Base-by-base conservation (phyloP, 495 filamentous ascomycete genomes). In the Terfezia claveryi region DNA sequence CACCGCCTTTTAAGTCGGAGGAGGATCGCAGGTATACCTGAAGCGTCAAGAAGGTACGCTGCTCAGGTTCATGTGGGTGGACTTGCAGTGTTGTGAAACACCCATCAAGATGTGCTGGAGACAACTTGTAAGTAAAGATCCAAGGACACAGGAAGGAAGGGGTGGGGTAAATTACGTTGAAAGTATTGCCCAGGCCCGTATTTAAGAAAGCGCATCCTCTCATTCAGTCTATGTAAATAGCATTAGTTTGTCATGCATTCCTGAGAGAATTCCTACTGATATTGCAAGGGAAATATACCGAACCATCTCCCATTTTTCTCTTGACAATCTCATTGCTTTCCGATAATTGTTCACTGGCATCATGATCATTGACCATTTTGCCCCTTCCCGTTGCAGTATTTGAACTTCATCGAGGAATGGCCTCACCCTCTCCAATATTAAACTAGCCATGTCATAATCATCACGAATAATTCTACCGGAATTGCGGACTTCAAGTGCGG, bases 1-100 rank as follows among this genome's bases (percentile, higher is more conserved):
- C 69, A 7, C 75, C 78, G 20, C 74, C 77, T 6, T 58, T 62
- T 44, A 56, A 63, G 58, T 71, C 61, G n/a, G 62, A 53, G 37
- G 71, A 73, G 59, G 78, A 80, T 38, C 57, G 62, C 53, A 87
- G 70, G 61, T 86, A 87, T 12, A 86, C 66, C 55, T 87, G 82
- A 27, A 84, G 69, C 0, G 81, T 83, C 55, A 73, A 74, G 54
- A 73, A 74, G 8, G 78, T 78, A 20, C 57, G 65, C 63, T 56
- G 46, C 8, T 80, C 75, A 54, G 60, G 62, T 27, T 68, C 59
- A 60, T 77, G 72, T 2, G 76, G 71, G 2, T 73, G 78, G 37
- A 67, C 66, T 58, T 80, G 82, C 12, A 53, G 58, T 16, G 70
- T 77, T 62, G 83, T 81, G 56, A 72, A 74, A 20, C 41, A 46